Conservation (phyloP, 352 stramenopile genomes). For the Phytophthora vignae region DNA sequence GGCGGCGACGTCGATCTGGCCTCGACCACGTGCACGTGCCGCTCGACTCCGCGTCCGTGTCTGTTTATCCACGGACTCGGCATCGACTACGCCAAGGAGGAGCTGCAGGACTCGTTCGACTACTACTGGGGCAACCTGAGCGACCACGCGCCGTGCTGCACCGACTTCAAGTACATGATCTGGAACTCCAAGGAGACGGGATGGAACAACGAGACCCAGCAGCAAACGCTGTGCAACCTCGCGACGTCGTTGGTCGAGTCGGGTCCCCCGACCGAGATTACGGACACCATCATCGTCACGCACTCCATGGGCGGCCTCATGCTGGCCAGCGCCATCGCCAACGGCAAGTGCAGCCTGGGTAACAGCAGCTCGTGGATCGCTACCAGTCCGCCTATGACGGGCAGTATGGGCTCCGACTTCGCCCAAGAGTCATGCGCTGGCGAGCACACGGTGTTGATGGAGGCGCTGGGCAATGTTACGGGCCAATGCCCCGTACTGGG, state of each 20-base stretch:
- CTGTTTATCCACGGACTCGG: constrained; percentile 58
- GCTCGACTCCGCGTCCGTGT: constrained; percentile 44
- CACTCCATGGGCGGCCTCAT: constrained; percentile 63
- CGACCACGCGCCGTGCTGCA: constrained; percentile 57
- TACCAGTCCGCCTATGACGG: constrained; percentile 49
- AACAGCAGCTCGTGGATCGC: constrained; percentile 50
- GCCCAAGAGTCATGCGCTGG: constrained; percentile 42
- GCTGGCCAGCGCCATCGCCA: constrained; percentile 49
- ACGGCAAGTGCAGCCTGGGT: constrained; percentile 47
- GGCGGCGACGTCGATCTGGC: constrained; percentile 7
- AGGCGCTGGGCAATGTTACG: constrained; percentile 40
- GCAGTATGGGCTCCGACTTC: constrained; percentile 63
- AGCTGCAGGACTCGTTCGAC: constrained; percentile 39
- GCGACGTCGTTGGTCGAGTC: constrained; percentile 30
- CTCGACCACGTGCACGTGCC: constrained; percentile 38
- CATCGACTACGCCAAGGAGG: constrained; percentile 22
- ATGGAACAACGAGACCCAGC: constrained; percentile 48
- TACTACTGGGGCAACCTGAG: constrained; percentile 52
- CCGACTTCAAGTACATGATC: constrained; percentile 49
- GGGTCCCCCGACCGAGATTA: constrained; percentile 34
- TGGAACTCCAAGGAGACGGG: constrained; percentile 46
- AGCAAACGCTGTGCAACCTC: constrained; percentile 47
- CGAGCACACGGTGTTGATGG: constrained; percentile 37
- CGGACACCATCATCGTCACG: constrained; percentile 54
- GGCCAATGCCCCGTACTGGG: constrained; percentile 43